These are phyloP conservation scores for Barnettozyma sp. DNA, from an alignment of 805 yeast species.

Conservation along the genomic window DNA sequence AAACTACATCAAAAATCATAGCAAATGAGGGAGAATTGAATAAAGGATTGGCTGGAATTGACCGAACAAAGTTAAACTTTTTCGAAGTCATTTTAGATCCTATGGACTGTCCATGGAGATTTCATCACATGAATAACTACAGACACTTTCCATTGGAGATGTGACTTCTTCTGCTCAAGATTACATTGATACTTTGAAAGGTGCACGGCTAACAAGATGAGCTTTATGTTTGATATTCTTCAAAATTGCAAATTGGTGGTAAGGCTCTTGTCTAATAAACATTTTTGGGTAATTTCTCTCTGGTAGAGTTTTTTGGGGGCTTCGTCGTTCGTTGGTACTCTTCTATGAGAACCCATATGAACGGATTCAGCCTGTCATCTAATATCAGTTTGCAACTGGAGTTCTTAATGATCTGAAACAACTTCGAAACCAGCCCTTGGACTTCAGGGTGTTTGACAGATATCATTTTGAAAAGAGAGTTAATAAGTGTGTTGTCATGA, in stretches of 20 bases:
- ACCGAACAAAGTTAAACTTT: slow-evolving; percentile 35
- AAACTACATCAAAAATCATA: slow-evolving; percentile 27
- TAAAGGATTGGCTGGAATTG: slow-evolving; percentile 28
- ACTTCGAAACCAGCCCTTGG: slow-evolving; percentile 8
- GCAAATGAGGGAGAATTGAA: slow-evolving; percentile 32
- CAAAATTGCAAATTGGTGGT: background rate
- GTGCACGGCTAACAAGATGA: too few relatives aligned
- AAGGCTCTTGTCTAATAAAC: background rate
- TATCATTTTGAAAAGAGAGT: slow-evolving; percentile 17
- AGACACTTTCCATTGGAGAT: slow-evolving; percentile 20
- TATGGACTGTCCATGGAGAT: slow-evolving; percentile 61
- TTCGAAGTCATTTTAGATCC: slow-evolving; percentile 54
- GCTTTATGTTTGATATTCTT: too few relatives aligned
- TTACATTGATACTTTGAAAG: too few relatives aligned
- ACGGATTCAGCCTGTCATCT: slow-evolving; percentile 16
- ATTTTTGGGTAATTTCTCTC: background rate
- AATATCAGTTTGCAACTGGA: slow-evolving; percentile 13
- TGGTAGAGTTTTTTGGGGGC: background rate
- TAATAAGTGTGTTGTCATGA: slow-evolving; percentile 9
- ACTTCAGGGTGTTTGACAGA: slow-evolving; percentile 9
- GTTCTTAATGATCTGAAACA: slow-evolving; percentile 10
- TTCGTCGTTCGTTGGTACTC: too few relatives aligned
- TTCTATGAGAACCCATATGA: slow-evolving; percentile 7
- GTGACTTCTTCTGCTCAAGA: background rate
- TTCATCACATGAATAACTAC: slow-evolving; percentile 36